phyloP scores from a whole-genome alignment of 345 rosid species.

The Limnanthes douglasii region DNA sequence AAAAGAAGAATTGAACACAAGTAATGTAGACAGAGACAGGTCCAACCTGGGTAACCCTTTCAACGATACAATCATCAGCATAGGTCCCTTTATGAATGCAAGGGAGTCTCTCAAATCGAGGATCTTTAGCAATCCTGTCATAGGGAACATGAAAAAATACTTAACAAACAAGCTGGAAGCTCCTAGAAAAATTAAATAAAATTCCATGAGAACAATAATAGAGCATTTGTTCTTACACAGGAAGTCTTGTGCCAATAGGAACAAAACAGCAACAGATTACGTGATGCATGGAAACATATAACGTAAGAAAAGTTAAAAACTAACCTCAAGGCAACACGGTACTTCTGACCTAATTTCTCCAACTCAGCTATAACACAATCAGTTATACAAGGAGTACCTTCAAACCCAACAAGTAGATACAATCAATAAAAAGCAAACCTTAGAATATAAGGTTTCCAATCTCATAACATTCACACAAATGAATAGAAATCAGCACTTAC shows the following conservation, averaged over 20 bases:
- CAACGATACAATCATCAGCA: conserved; percentile 97
- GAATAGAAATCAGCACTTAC: too few relatives aligned
- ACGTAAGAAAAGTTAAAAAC: too few relatives aligned
- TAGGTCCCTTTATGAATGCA: conserved; percentile 92
- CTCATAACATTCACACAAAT: too few relatives aligned
- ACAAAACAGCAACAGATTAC: too few relatives aligned
- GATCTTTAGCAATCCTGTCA: conserved; percentile 83
- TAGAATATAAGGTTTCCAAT: background rate
- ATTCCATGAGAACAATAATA: too few relatives aligned
- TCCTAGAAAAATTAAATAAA: too few relatives aligned
- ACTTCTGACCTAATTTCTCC: conserved; percentile 89
- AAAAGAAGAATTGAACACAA: too few relatives aligned
- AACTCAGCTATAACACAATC: conserved; percentile 99
- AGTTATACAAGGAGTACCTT: conserved; percentile 93
- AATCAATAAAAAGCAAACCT: conserved; percentile 2
- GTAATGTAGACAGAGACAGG: background rate
- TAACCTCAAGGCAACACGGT: conserved; percentile 89
- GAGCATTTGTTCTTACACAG: too few relatives aligned
- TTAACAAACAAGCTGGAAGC: too few relatives aligned
- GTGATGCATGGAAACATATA: too few relatives aligned
- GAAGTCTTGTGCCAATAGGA: too few relatives aligned
- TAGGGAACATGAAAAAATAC: too few relatives aligned
- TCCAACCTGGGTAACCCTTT: conserved; percentile 85
- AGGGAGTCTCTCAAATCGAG: conserved; percentile 81
- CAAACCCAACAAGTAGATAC: conserved; percentile 6